A percentile compares a stretch with the other conserved stretches of the same genome.
phyloP scores from a whole-genome alignment of 225 moss, liverwort and hornwort genomes.

The Thuidium tamariscinum region DNA sequence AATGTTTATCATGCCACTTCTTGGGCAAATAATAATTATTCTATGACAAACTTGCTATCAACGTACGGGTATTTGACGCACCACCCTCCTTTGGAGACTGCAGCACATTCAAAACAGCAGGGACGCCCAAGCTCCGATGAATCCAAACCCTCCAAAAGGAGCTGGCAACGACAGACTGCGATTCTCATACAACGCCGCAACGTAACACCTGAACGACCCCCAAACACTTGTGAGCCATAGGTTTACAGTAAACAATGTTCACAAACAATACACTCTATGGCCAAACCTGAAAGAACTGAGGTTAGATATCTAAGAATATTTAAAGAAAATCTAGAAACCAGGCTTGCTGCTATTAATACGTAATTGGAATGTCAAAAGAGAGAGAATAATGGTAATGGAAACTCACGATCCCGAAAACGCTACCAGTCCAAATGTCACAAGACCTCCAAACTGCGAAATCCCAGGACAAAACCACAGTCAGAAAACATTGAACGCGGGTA shows the following conservation, averaged over 20 bases:
- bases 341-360: neutral
- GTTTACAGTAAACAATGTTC: neutral
- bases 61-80: neutral
- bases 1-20: neutral
- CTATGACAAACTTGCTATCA: neutral
- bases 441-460: conserved; percentile 75
- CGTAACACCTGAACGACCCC: conserved; percentile 59
- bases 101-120: conserved; percentile 46
- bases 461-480: neutral
- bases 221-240: neutral
- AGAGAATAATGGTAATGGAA: neutral
- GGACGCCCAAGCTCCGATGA: conserved; percentile 71
- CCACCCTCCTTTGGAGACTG: neutral
- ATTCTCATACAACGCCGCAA: conserved; percentile 60
- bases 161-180: conserved; percentile 56
- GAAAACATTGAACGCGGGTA: neutral
- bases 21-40: neutral
- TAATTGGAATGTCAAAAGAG: neutral
- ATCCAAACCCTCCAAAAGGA: conserved; percentile 82
- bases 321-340: neutral
- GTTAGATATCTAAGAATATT: neutral
- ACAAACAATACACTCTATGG: neutral
- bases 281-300: neutral
- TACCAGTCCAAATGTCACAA: conserved; percentile 67
- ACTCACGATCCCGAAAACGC: conserved; percentile 97